Evolutionary conservation across 2,329 filamentous ascomycete species (phyloP).

Genomic region (Venturia aucupariae): DNA sequence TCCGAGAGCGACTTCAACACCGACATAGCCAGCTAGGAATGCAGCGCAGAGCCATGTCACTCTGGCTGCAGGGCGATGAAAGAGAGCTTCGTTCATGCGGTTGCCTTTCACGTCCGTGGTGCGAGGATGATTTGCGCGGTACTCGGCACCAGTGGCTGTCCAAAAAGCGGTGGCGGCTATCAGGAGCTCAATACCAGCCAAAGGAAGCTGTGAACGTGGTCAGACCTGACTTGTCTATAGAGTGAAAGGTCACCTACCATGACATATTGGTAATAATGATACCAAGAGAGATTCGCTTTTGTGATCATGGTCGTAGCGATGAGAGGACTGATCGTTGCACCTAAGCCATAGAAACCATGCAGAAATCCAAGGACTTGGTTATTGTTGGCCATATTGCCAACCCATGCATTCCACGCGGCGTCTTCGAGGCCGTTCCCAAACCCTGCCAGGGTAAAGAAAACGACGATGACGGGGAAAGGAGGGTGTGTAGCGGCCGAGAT

Average conservation of each 20-base stretch:
- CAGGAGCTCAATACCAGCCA: slow-evolving; percentile 47
- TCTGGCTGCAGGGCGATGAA: slow-evolving; percentile 35
- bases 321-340: slow-evolving; percentile 59
- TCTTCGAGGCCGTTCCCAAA: slow-evolving; percentile 64
- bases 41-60: slow-evolving; percentile 64
- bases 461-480: slow-evolving; percentile 56
- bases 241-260: slow-evolving; percentile 44
- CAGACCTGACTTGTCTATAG: background rate
- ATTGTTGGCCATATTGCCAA: slow-evolving; percentile 62
- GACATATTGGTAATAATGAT: slow-evolving; percentile 60
- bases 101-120: slow-evolving; percentile 37
- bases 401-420: slow-evolving; percentile 52
- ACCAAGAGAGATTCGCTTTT: slow-evolving; percentile 55
- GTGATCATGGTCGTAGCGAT: slow-evolving; percentile 66
- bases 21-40: slow-evolving; percentile 72
- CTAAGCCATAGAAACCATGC: slow-evolving; percentile 63
- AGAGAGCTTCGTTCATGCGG: slow-evolving; percentile 43
- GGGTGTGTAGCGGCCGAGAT: slow-evolving; percentile 57
- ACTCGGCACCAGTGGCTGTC: slow-evolving; percentile 48
- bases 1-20: slow-evolving; percentile 64
- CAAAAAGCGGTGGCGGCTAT: slow-evolving; percentile 52
- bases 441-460: slow-evolving; percentile 56
- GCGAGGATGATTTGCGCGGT: slow-evolving; percentile 42
- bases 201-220: slow-evolving; percentile 34
- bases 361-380: slow-evolving; percentile 68